Evolutionary conservation across 2,329 filamentous ascomycete species (phyloP), one percentile per base, ranked within the genome.

Genomic region (Cytospora leucostoma): DNA sequence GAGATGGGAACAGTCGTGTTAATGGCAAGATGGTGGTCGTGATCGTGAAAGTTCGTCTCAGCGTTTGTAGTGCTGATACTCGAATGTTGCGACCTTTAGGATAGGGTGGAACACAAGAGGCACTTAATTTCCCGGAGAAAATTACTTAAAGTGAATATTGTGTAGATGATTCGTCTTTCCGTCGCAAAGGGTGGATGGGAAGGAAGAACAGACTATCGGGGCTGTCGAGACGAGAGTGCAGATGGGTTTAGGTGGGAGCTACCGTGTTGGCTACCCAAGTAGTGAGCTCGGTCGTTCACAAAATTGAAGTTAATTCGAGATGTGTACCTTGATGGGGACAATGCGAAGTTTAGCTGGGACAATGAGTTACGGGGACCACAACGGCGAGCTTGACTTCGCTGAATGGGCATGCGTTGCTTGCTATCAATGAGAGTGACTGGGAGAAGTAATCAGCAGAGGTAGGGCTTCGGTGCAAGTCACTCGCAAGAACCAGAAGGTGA

Each of bases 211-310:
- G 44, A 10, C 15, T 35, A 49, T 59, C 19, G 19, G 19, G 35
- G 37, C 15, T 19, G 32, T 58, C 56, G 33, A 33, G 57, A 59
- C 35, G 49, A 53, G 15, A 53, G 40, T 7, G n/a, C 11, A 38
- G 19, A 53, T 12, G 49, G 49, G 32, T 10, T 12, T n/a, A 27
- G 17, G 19, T 7, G 13, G 27, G 21, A n/a, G 33, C 27, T 37
- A 49, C n/a, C 27, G 33, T 19, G 34, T n/a, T 37, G 47, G 32
- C 34, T 40, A 33, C 32, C n/a, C 4, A 4, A 27, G 27, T 27
- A 27, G 27, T 27, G 51, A 55, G 21, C 2, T 38, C 37, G 7
- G 32, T 19, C 19, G 12, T 35, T 11, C 58, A 37, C 17, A 19
- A 2, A n/a, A n/a, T 19, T 44, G 7, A 7, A n/a, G 7, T 19